Percentiles rank a stretch among this genome's conserved stretches.
phyloP scores from a whole-genome alignment of 768 basidiomycete species.

The Amanita rubescens region DNA sequence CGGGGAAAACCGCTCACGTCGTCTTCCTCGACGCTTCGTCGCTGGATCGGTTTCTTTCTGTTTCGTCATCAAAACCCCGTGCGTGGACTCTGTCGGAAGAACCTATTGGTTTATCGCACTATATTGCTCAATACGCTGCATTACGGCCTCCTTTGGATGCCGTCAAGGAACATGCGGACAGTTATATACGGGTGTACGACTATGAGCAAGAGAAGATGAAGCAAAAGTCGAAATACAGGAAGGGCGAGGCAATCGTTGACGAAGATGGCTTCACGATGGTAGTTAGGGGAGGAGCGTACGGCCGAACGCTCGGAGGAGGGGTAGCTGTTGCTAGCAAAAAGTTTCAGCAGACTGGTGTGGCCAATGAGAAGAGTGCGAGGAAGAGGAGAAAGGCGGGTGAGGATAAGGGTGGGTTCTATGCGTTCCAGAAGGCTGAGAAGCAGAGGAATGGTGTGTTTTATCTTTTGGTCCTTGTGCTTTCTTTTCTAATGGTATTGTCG shows the following conservation, averaged over 20 bases:
- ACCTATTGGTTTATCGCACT: constrained; percentile 61
- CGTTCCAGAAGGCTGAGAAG: constrained; percentile 86
- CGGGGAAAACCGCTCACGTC: constrained; percentile 69
- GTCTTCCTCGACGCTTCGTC: constrained; percentile 64
- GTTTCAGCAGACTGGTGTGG: constrained; percentile 55
- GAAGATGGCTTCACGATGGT: constrained; percentile 95
- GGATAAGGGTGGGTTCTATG: constrained; percentile 75
- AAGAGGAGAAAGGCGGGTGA: constrained; percentile 53
- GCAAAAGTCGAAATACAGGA: constrained; percentile 59
- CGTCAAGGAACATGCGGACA: constrained; percentile 75
- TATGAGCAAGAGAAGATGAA: constrained; percentile 55
- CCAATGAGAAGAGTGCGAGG: constrained; percentile 32
- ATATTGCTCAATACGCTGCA: constrained; percentile 51
- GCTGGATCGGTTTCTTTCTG: constrained; percentile 34
- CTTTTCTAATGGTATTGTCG: neutral
- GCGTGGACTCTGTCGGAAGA: constrained; percentile 56
- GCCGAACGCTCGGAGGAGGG: constrained; percentile 81
- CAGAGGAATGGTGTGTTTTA: constrained; percentile 63
- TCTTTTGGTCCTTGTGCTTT: constrained; percentile 4
- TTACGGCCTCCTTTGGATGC: constrained; percentile 70
- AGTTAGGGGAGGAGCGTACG: constrained; percentile 86
- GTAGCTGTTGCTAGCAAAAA: constrained; percentile 54
- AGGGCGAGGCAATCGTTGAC: constrained; percentile 87
- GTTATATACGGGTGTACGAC: constrained; percentile 71
- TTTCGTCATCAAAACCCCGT: constrained; percentile 48